phyloP scores from a whole-genome alignment of 1,139 yeast species.

The Ashbya aceris region DNA sequence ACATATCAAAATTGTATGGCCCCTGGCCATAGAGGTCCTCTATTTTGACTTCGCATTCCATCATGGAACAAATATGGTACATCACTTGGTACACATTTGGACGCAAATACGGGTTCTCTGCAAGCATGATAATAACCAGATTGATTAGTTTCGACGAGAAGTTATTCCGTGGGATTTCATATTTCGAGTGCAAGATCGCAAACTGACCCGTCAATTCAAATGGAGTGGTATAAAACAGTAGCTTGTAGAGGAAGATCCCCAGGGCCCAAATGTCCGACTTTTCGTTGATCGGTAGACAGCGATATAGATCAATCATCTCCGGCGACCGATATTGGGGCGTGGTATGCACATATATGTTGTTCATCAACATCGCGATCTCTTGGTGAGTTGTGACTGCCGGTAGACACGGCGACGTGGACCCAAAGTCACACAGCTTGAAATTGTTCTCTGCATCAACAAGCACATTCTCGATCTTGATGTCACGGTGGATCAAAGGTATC shows the following conservation, averaged over 20 bases:
- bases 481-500: conserved; percentile 84
- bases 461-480: conserved; percentile 91
- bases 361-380: conserved; percentile 51
- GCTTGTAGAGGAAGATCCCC: conserved; percentile 81
- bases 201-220: conserved; percentile 73
- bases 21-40: conserved; percentile 33
- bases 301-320: conserved; percentile 85
- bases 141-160: conserved; percentile 59
- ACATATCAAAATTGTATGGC: conserved; percentile 33
- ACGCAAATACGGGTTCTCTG: conserved; percentile 69
- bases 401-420: conserved; percentile 69
- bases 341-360: conserved; percentile 82
- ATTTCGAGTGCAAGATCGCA: conserved; percentile 56
- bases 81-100: conserved; percentile 84
- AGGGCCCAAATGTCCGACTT: conserved; percentile 96
- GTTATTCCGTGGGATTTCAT: conserved; percentile 41
- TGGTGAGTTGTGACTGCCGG: conserved; percentile 31
- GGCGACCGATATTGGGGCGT: conserved; percentile 98
- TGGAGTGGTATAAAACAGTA: conserved; percentile 91
- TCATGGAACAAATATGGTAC: conserved; percentile 55
- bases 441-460: conserved; percentile 63
- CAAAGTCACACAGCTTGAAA: conserved; percentile 88
- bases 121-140: conserved; percentile 67
- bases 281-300: conserved; percentile 84
- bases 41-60: conserved; percentile 47